These are phyloP conservation scores for Oemleria cerasiformis DNA, from an alignment of 306 rosid genomes.

Conservation along the genomic window DNA sequence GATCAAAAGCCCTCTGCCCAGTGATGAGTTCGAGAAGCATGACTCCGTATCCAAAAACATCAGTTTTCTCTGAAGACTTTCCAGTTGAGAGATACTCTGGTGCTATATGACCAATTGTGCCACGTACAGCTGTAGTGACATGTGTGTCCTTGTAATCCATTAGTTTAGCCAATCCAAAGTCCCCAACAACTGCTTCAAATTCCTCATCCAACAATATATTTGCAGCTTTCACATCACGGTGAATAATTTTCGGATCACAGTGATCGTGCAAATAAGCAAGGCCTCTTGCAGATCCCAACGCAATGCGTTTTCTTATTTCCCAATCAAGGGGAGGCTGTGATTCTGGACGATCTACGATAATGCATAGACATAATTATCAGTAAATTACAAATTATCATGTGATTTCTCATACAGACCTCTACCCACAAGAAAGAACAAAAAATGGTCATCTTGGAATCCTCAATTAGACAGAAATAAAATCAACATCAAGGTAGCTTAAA, in stretches of 20 bases:
- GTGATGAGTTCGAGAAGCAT: slow-evolving; percentile 97
- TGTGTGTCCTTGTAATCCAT: slow-evolving; percentile 95
- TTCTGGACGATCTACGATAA: slow-evolving; percentile 57
- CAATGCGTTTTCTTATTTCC: slow-evolving; percentile 57
- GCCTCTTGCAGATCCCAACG: slow-evolving; percentile 90
- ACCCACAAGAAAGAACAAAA: not conserved
- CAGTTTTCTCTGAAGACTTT: slow-evolving; percentile 90
- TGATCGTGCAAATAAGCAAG: slow-evolving; percentile 95
- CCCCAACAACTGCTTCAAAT: slow-evolving; percentile 94
- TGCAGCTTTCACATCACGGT: slow-evolving; percentile 94
- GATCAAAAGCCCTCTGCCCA: slow-evolving; percentile 93
- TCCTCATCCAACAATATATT: slow-evolving; percentile 90
- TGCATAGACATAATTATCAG: slow-evolving; percentile 12
- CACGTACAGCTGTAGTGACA: slow-evolving; percentile 90
- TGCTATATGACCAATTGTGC: slow-evolving; percentile 91
- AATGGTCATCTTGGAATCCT: too few relatives aligned
- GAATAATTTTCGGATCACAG: slow-evolving; percentile 94
- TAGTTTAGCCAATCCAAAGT: slow-evolving; percentile 87
- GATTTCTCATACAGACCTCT: not conserved
- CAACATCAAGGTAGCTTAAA: not conserved
- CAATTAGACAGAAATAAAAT: not conserved
- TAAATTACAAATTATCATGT: slow-evolving; percentile 10
- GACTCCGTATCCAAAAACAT: slow-evolving; percentile 96
- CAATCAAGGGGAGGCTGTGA: slow-evolving; percentile 62
- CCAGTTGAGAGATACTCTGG: slow-evolving; percentile 96